Evolutionary conservation across 345 rosid genomes (phyloP), one percentile per base, ranked within the genome.

Genomic region (Atalantia buxifolia): DNA sequence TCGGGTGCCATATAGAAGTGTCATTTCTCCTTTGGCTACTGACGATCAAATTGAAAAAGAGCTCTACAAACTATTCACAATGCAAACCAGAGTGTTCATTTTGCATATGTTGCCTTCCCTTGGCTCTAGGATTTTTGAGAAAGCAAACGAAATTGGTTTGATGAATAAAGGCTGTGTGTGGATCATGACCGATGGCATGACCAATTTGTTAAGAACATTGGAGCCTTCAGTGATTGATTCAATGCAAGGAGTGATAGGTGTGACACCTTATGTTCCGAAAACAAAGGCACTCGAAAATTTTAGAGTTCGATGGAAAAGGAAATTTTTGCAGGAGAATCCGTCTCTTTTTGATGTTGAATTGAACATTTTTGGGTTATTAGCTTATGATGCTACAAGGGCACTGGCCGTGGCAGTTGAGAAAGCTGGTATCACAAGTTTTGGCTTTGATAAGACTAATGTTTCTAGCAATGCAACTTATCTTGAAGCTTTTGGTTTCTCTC

Each of bases 21-120:
- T 71, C 4, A 91, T 91, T 28, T 61, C 85, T 40, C 83, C 72
- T 2, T 72, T 62, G 5, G 92, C 91, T 1, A 77, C 85, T 0
- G 85, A 92, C 42, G 79, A 33, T 63, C 88, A 88, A 71, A 88
- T 90, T 60, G 61, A 53, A 0, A 2, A 56, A 30, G 93, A 92
- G 86, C 89, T 92, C 27, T 80, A 81, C 53, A 90, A 87, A 73
- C 53, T 88, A 78, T 86, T 83, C 87, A 81, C 76, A 7, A 84
- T 77, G 87, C 86, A 81, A 19, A 90, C 92, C 0, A 79, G 92
- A 80, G 95, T 91, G 0, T 91, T 91, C 35, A 71, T 88, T 2
- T 85, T 92, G 22, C 95, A 90, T 62, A 77, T 76, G 89, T 19
- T 3, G 38, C 19, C 80, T 0, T 0, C 38, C 66, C 86, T 87